Base-by-base conservation (phyloP, 2,329 filamentous ascomycete genomes). In the Bipolaris sorokiniana region DNA sequence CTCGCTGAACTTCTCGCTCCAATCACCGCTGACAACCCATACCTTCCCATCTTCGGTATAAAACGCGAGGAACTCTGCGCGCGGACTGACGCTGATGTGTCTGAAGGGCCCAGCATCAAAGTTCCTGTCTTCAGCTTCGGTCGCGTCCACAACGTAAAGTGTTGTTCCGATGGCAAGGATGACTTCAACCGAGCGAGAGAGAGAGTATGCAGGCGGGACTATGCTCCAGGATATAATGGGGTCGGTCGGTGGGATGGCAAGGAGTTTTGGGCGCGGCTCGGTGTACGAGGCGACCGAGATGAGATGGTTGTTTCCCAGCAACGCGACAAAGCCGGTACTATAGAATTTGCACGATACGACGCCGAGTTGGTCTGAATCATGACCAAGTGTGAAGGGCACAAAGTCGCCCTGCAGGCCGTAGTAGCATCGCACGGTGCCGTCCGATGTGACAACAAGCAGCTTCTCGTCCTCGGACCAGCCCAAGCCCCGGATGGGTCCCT, bases 391-490 rank as follows among this genome's bases (percentile, higher is more conserved):
- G 76, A 98, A 99, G 56, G 96, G 93, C 15, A 89, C 91, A 73
- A 99, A 99, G 73, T 98, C 94, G 61, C 90, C 91, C 75, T 97
- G 90, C n/a, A 99, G 80, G 70, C 95, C 91, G 74, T 92, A 88
- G 72, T 93, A 97, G 76, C 92, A 95, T 58, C 93, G 85, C 41
- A 98, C 94, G 1, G 88, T 94, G 22, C 95, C 95, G 71, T 99
- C 94, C 51, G 90, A 86, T 9, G 92, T 91, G 49, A 98, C 88
- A 0, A 97, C 90, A 3, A 99, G 81, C 45, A 99, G 83, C 73
- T 90, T 90, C 81, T 99, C 95, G 64, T 97, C 92, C 70, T 97
- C 94, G 18, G 93, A 97, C 95, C 95, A 99, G 33, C 95, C 95
- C 18, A 99, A 83, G 1, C 91, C 92, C 75, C 89, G 90, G 71